A percentile compares a stretch with the other conserved stretches of the same genome.
These are phyloP conservation scores for Irpex lacteus DNA, from an alignment of 1,284 basidiomycete species.

Conservation along the genomic window DNA sequence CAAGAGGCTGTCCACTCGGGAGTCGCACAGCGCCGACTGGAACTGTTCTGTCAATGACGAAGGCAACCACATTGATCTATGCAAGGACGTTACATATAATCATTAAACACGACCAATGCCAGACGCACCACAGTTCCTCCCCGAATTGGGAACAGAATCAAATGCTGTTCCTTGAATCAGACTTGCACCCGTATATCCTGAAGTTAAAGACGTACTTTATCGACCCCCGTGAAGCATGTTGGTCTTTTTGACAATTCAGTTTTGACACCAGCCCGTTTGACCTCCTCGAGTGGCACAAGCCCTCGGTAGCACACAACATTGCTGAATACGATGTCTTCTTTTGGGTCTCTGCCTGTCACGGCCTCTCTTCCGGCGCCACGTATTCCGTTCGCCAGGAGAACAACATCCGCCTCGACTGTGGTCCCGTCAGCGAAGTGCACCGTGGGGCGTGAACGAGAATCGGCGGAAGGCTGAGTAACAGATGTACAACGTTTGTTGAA, in stretches of 20 bases:
- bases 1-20: neutral
- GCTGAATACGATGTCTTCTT: slow-evolving; percentile 32
- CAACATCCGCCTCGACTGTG: slow-evolving; percentile 40
- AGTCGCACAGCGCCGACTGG: neutral
- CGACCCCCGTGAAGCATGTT: too few species aligned
- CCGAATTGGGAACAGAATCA: slow-evolving; percentile 8
- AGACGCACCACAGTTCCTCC: slow-evolving; percentile 5
- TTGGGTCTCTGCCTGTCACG: slow-evolving; percentile 29
- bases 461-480: slow-evolving; percentile 21
- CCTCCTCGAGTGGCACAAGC: slow-evolving; percentile 33
- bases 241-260: too few species aligned
- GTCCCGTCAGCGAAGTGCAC: slow-evolving; percentile 45
- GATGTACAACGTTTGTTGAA: slow-evolving; percentile 46
- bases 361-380: slow-evolving; percentile 37
- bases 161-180: slow-evolving; percentile 2
- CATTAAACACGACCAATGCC: neutral
- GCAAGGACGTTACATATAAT: neutral
- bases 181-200: neutral
- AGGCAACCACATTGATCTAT: slow-evolving; percentile 9
- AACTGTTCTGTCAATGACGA: slow-evolving; percentile 3
- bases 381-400: slow-evolving; percentile 51
- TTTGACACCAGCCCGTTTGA: slow-evolving; percentile 26
- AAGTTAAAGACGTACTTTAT: slow-evolving; percentile 1
- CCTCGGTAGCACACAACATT: slow-evolving; percentile 44
- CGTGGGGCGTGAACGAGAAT: slow-evolving; percentile 25